Base-by-base conservation (phyloP, 345 rosid genomes). In the Eucalyptus caleyi region DNA sequence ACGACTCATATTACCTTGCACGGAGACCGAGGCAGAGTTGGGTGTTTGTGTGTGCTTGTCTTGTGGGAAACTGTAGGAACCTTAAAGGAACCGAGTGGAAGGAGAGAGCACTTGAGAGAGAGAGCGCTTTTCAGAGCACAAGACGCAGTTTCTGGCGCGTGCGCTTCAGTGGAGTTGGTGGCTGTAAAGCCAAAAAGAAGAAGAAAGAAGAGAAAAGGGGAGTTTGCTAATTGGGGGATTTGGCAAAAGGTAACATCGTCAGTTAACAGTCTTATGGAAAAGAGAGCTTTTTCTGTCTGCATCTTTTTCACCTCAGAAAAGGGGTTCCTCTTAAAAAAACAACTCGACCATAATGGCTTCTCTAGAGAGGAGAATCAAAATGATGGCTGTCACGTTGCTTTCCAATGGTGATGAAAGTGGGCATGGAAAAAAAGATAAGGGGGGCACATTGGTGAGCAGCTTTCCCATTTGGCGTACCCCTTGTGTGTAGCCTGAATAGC, bases 1-100 rank as follows among this genome's bases (percentile, higher is more conserved):
- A 72, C 99, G 95, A 86, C 91, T 94, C 96, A 94, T 96, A 53
- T 62, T 77, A 3, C 47, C 83, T 21, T 40, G 85, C 85, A 42
- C 85, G 85, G 85, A 77, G 85, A 40, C 85, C 85, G 85, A 77
- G 85, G 24, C 85, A 11, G 2, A 40, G 13, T 10, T 53, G 50
- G 14, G 59, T 67, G 30, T 56, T 12, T 16, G 53, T 77, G 86
- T 30, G 27, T 12, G 11, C 81, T 21, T 60, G 32, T 54, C 51
- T 47, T 81, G 49, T 32, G 81, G 18, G 45, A 9, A 7, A 44
- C 62, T 16, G 69, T 67, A 23, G 47, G 85, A 77, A 40, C 85
- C 85, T 77, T 40, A 77, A 77, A 77, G 85, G 44, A 77, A 77
- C 85, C 85, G 85, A 86, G 65, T 30, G 56, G 12, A 30, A 56